Evolutionary conservation across 2,329 filamentous ascomycete genomes (phyloP).

Genomic region (Fusarium marasasianum): DNA sequence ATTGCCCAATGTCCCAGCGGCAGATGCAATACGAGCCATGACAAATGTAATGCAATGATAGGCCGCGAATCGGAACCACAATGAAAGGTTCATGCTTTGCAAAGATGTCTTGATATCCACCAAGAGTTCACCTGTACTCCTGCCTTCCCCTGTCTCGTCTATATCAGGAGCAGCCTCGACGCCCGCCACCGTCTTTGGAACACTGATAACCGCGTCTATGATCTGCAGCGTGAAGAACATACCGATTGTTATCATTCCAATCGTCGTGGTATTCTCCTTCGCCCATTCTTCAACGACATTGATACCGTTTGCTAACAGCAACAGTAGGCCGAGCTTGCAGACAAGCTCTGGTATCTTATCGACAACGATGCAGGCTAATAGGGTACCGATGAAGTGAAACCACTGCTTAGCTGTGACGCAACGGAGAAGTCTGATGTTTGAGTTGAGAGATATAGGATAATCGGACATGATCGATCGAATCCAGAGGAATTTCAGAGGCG

Average conservation of each 20-base stretch:
- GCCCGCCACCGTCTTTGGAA: neutral
- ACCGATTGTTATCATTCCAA: neutral
- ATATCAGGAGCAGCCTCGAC: neutral
- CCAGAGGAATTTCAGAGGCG: neutral
- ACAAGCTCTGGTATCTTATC: neutral
- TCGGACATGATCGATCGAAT: neutral
- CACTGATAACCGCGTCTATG: neutral
- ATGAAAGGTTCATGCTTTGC: neutral
- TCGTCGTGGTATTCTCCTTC: rapidly evolving
- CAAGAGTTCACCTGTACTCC: neutral
- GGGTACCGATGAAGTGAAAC: neutral
- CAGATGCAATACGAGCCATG: neutral
- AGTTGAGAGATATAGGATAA: rapidly evolving
- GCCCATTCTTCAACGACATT: neutral
- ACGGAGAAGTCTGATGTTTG: neutral
- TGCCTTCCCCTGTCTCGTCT: neutral
- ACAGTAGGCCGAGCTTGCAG: neutral
- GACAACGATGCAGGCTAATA: neutral
- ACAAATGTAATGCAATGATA: neutral
- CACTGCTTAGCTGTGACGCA: neutral
- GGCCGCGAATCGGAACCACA: neutral
- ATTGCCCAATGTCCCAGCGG: neutral
- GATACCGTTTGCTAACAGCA: neutral
- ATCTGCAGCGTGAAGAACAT: neutral
- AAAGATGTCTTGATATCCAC: neutral